A percentile compares a stretch with the other conserved stretches of the same genome.
These are phyloP conservation scores for Fonsecaea monophora DNA, from an alignment of 2,329 filamentous ascomycete species.

Conservation along the genomic window DNA sequence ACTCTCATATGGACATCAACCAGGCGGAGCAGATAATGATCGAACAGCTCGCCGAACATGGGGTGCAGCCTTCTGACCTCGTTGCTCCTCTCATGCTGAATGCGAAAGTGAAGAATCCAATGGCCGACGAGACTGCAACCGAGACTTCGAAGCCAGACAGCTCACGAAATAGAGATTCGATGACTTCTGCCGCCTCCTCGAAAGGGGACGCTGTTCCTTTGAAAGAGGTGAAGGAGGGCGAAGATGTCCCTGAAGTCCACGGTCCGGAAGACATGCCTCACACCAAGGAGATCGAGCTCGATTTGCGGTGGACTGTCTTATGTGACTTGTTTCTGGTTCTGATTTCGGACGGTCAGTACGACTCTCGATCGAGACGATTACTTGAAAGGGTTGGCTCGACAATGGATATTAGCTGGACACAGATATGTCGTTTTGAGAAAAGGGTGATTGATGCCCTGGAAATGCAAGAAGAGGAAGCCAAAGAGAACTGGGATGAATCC, in stretches of 20 bases:
- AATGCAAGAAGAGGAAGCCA: constrained; percentile 93
- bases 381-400: constrained; percentile 82
- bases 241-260: constrained; percentile 78
- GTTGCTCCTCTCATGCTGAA: constrained; percentile 90
- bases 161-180: constrained; percentile 45
- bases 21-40: constrained; percentile 94
- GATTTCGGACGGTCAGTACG: constrained; percentile 95
- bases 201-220: constrained; percentile 35
- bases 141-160: constrained; percentile 31
- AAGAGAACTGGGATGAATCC: constrained; percentile 97
- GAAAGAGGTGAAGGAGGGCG: constrained; percentile 66
- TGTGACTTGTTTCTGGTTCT: constrained; percentile 94
- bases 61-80: constrained; percentile 82
- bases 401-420: constrained; percentile 83
- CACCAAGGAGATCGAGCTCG: constrained; percentile 88
- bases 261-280: constrained; percentile 82
- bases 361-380: constrained; percentile 82
- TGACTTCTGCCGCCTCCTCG: constrained; percentile 43
- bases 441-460: constrained; percentile 94
- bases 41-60: constrained; percentile 91
- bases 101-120: constrained; percentile 88
- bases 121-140: constrained; percentile 62
- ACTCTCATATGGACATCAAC: constrained; percentile 95
- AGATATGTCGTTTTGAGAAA: constrained; percentile 97
- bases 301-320: constrained; percentile 93